Evolutionary conservation across 2,329 filamentous ascomycete genomes (phyloP), one percentile per base, ranked within the genome.

Genomic region (Penicillium sp.): DNA sequence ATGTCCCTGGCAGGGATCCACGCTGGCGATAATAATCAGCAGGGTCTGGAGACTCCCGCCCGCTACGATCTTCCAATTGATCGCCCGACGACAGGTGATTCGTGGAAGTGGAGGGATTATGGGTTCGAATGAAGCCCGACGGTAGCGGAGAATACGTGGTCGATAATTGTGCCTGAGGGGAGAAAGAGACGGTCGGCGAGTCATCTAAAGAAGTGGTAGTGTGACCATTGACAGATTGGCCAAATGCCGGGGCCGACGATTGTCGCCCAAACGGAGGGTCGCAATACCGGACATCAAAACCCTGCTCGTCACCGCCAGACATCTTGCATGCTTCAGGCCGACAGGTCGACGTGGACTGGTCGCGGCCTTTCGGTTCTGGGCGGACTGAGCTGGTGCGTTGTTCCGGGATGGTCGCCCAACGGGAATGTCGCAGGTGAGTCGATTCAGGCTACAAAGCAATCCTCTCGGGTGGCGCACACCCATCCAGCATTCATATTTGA

Each of bases 21-120:
- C 78, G 49, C 39, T 51, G 78, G 62, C 78, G 75, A 64, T 82
- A 82, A 68, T 79, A 82, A 20, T 81, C 79, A 69, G 79, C 78
- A 37, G 79, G 80, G 63, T 80, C 76, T 43, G 74, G 71, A 26
- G 73, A 76, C 16, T 65, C 59, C 54, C 62, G 64, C 44, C 53
- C 60, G 47, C 54, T 48, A 26, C 49, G 44, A 40, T 49, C 56
- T 47, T 56, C 43, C 26, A 56, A 51, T 53, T 55, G 62, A 50
- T 37, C 55, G 55, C 39, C 52, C 20, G 59, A 40, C 58, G 55
- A 49, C 61, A 64, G 56, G 69, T 68, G 49, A 57, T 65, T 53
- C 56, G 64, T 44, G 56, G 60, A 55, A 35, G 42, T 50, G 26
- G 57, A 52, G 40, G 48, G 2, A 50, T 50, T 54, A 44, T 54